These are phyloP conservation scores for Talaromyces marneffei DNA, from an alignment of 2,329 filamentous ascomycete species.

Conservation along the genomic window DNA sequence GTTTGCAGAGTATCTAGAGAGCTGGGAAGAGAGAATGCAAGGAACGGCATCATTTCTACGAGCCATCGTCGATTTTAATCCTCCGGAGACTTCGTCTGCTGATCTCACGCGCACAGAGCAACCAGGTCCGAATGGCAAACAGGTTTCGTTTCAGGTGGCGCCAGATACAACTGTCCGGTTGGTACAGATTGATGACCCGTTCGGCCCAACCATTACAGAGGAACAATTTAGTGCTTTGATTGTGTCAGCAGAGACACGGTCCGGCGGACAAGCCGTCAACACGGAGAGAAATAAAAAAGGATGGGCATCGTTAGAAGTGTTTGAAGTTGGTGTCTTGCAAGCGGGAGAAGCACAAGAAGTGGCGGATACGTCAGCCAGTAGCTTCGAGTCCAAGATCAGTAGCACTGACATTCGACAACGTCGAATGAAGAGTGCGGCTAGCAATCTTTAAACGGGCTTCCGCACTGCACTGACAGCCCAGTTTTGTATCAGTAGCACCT, in stretches of 20 bases:
- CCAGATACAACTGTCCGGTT: slow-evolving; percentile 65
- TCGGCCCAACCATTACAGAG: slow-evolving; percentile 83
- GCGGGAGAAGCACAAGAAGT: slow-evolving; percentile 50
- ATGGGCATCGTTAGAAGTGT: slow-evolving; percentile 71
- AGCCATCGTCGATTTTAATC: slow-evolving; percentile 55
- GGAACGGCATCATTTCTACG: slow-evolving; percentile 66
- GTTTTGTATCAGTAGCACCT: background rate
- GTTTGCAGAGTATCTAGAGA: slow-evolving; percentile 71
- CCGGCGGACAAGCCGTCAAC: slow-evolving; percentile 81
- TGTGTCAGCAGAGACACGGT: slow-evolving; percentile 79
- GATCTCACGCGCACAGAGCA: slow-evolving; percentile 28
- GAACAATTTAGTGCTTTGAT: slow-evolving; percentile 72
- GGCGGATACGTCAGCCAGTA: slow-evolving; percentile 43
- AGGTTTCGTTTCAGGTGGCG: slow-evolving; percentile 46
- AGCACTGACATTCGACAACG: slow-evolving; percentile 74
- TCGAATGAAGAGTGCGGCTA: slow-evolving; percentile 35
- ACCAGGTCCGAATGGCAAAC: slow-evolving; percentile 36
- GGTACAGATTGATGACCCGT: slow-evolving; percentile 80
- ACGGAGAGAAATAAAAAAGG: slow-evolving; percentile 68
- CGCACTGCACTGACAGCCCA: background rate
- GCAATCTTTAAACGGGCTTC: slow-evolving; percentile 10
- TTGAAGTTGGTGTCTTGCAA: slow-evolving; percentile 84
- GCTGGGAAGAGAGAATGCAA: slow-evolving; percentile 68
- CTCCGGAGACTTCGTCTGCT: slow-evolving; percentile 35
- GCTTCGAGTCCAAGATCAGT: slow-evolving; percentile 80